Conservation (phyloP, 140 eudicot species). For the Flaveria floridana region DNA sequence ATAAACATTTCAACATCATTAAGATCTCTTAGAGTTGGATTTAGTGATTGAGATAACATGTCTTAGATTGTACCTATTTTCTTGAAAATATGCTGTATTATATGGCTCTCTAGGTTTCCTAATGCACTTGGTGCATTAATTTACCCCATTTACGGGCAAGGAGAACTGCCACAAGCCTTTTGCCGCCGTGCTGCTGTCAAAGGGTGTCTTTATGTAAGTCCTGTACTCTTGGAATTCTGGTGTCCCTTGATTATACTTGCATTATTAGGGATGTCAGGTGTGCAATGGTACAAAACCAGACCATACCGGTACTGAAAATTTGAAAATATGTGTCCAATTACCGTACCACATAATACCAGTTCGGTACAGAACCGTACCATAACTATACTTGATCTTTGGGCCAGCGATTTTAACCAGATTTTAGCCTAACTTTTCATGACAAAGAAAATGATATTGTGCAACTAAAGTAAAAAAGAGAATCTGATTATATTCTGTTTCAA, state of each 20-base stretch:
- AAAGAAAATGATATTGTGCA: not conserved
- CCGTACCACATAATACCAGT: not conserved
- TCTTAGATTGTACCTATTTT: slow-evolving; percentile 17
- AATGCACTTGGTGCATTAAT: slow-evolving; percentile 85
- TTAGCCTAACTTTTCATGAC: not conserved
- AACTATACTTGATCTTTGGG: not conserved
- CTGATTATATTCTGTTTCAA: not conserved
- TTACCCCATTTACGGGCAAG: slow-evolving; percentile 95
- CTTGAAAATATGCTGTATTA: slow-evolving; percentile 6
- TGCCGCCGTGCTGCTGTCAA: slow-evolving; percentile 99
- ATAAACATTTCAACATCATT: not conserved
- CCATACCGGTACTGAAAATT: not conserved
- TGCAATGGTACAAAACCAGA: not conserved
- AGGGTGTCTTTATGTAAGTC: slow-evolving; percentile 89
- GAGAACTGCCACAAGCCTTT: slow-evolving; percentile 94
- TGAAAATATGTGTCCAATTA: not conserved
- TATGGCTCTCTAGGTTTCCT: slow-evolving; percentile 59
- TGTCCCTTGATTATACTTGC: not conserved
- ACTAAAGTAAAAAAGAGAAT: slow-evolving; percentile 8
- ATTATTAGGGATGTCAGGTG: not conserved
- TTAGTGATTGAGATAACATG: not conserved
- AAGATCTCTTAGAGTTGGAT: slow-evolving; percentile 7
- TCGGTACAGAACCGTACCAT: not conserved
- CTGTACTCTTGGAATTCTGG: not conserved
- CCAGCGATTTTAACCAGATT: not conserved